Evolutionary conservation across 2,329 filamentous ascomycete genomes (phyloP), one percentile per base, ranked within the genome.

Genomic region (Cryphonectria naterciae): DNA sequence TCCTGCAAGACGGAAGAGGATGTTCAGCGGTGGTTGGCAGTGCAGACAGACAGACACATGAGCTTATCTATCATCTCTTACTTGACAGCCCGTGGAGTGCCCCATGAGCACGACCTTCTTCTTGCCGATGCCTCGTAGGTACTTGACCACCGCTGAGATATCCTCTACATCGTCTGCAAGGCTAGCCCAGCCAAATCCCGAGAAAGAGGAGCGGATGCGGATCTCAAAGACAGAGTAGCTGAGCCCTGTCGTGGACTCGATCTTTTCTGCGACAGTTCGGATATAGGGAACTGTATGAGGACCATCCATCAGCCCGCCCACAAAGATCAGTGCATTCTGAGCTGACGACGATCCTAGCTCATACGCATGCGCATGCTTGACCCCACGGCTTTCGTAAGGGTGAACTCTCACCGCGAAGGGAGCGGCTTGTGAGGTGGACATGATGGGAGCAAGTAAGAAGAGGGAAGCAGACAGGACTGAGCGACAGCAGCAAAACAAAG

Each of bases 281-380:
- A 84, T 81, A 72, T 92, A 93, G 0, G 85, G 81, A 11, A 92
- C 85, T 0, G 89, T 90, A 73, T 92, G 87, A 71, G 91, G 87
- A 1, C 91, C 91, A 78, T 93, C 92, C 52, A 86, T 86, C 22
- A 94, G 86, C 49, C 92, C 92, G 73, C 90, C 91, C 73, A 93
- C 85, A 81, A 92, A 92, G 72, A 94, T 79, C 68, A 94, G 79
- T 3, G 89, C 89, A 79, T 93, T 89, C 15, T 52, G 64, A 25
- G 65, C 60, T 19, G 67, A 28, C 25, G 74, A 74, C 4, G 70
- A 63, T 22, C 73, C 73, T 64, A 75, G 68, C 60, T 78, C 77
- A 65, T 78, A 78, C 49, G 75, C 72, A 65, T 75, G 76, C 11
- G 75, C 72, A 35, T 71, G 37, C 19, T 62, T 72, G 10, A 75